phyloP scores from a whole-genome alignment of 805 yeast genomes.

The Metschnikowia lachancei region DNA sequence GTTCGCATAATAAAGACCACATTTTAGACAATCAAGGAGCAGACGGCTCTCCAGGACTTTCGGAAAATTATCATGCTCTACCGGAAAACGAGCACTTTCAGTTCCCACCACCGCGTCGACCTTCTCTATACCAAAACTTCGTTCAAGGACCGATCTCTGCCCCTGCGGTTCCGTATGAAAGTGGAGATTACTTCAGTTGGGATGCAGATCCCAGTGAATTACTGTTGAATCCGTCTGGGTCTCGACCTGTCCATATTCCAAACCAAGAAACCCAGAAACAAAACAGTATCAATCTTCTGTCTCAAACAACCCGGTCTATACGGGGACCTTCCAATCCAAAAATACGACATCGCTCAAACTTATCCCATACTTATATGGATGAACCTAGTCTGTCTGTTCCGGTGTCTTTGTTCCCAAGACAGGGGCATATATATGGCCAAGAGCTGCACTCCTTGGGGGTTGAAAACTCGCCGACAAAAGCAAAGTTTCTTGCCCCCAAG shows the following conservation, averaged over 20 bases:
- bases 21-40: not conserved
- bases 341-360: conserved; percentile 16
- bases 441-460: not conserved
- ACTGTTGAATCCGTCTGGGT: not conserved
- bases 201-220: not conserved
- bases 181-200: conserved; percentile 17
- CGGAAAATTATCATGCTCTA: conserved; percentile 1
- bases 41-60: not conserved
- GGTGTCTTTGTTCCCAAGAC: conserved; percentile 3
- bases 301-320: conserved; percentile 1
- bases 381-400: conserved; percentile 3
- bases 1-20: conserved; percentile 1
- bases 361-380: conserved; percentile 12
- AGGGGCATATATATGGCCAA: conserved; percentile 1
- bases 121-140: conserved; percentile 3
- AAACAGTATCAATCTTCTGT: conserved; percentile 5
- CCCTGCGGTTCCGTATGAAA: conserved; percentile 14
- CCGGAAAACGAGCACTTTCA: conserved; percentile 9
- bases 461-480: not conserved
- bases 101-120: conserved; percentile 6
- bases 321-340: conserved; percentile 7
- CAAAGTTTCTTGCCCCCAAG: not conserved
- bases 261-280: not conserved
- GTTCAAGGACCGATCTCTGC: conserved; percentile 17
- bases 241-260: not conserved